These are phyloP conservation scores for Zoysia matrella DNA, from an alignment of 202 grass and related monocot species.

Conservation along the genomic window DNA sequence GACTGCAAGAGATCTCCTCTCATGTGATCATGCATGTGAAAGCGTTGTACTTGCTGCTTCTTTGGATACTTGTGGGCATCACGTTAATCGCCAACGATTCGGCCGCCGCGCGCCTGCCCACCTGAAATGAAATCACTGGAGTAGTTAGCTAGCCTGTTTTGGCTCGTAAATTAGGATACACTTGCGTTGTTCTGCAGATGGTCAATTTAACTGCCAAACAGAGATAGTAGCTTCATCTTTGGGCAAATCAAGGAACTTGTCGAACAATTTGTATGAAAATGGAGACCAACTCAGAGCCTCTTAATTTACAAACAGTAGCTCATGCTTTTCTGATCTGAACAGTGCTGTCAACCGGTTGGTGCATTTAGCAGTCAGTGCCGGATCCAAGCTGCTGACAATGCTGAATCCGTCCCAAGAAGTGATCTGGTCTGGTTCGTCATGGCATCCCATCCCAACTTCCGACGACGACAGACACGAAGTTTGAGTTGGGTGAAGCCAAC, in stretches of 20 bases:
- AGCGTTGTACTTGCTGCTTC: neutral
- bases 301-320: neutral
- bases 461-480: neutral
- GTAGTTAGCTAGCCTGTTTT: no score
- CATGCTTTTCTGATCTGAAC: neutral
- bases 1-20: slow-evolving; percentile 1
- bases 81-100: slow-evolving; percentile 42
- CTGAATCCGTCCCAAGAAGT: neutral
- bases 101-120: slow-evolving; percentile 21
- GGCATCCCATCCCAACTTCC: neutral
- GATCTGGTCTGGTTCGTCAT: neutral
- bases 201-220: neutral
- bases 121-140: slow-evolving; percentile 19
- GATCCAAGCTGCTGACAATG: neutral
- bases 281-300: no score
- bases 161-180: no score
- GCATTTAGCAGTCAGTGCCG: neutral
- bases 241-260: no score
- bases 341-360: neutral
- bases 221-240: no score
- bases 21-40: slow-evolving; percentile 30
- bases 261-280: no score
- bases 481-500: neutral
- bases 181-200: neutral
- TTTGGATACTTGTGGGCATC: slow-evolving; percentile 52